These are phyloP conservation scores for Cyclotella sp. DNA, from an alignment of 108 stramenopile species.

Conservation along the genomic window DNA sequence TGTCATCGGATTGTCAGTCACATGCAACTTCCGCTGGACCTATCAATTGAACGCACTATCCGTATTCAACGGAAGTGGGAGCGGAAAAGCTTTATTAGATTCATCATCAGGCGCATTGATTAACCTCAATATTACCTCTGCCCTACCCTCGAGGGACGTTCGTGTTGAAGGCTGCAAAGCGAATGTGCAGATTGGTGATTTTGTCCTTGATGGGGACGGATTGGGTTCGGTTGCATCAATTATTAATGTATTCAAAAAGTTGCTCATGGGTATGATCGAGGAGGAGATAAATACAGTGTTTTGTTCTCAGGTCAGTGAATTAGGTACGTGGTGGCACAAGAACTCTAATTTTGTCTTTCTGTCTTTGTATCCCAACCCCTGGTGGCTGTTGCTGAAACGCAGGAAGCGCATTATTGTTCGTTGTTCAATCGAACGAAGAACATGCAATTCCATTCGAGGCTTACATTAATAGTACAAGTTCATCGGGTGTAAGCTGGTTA, in stretches of 20 bases:
- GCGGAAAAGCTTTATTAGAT: conserved; percentile 21
- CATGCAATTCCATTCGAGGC: background rate
- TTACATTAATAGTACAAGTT: background rate
- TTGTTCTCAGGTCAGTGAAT: conserved; percentile 7
- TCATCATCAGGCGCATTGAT: conserved; percentile 1
- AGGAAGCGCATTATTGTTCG: conserved; percentile 10
- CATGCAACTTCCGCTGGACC: conserved; percentile 46
- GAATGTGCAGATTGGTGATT: conserved; percentile 10
- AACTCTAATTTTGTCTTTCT: background rate
- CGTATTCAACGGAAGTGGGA: conserved; percentile 45
- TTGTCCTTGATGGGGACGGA: conserved; percentile 15
- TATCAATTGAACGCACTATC: conserved; percentile 35
- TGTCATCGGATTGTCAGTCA: conserved; percentile 31
- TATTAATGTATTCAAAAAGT: conserved; percentile 14
- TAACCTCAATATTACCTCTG: conserved; percentile 3
- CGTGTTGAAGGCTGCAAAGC: conserved; percentile 5
- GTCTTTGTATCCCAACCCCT: background rate
- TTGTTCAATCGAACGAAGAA: conserved; percentile 9
- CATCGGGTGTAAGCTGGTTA: conserved; percentile 9
- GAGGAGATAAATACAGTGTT: background rate
- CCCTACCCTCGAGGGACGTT: background rate
- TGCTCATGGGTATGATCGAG: conserved; percentile 2
- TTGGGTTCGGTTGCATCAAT: conserved; percentile 13
- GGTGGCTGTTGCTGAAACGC: background rate
- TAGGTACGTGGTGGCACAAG: conserved; percentile 6